Evolutionary conservation across 805 yeast species (phyloP).

Genomic region (Candida sithepensis): DNA sequence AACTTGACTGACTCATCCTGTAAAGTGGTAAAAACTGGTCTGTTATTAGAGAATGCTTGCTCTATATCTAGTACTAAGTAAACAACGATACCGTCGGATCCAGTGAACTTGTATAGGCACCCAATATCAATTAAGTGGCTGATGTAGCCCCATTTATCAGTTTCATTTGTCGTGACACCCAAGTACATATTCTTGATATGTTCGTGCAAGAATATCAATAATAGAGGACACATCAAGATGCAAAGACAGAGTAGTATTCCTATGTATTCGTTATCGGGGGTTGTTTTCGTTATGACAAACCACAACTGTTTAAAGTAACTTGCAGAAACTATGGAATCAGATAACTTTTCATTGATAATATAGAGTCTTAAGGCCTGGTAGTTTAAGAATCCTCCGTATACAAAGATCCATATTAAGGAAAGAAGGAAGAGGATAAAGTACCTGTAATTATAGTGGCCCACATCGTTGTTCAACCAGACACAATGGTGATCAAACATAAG

Average conservation of each 20-base stretch:
- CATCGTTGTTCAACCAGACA: constrained; percentile 50
- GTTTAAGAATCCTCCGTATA: constrained; percentile 40
- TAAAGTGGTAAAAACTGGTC: constrained; percentile 4
- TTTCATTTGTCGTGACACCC: constrained; percentile 57
- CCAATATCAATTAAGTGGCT: constrained; percentile 33
- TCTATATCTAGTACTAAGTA: constrained; percentile 1
- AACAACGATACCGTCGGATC: not conserved
- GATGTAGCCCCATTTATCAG: constrained; percentile 51
- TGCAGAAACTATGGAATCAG: constrained; percentile 18
- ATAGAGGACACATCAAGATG: constrained; percentile 34
- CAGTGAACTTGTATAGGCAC: constrained; percentile 26
- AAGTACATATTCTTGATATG: constrained; percentile 46
- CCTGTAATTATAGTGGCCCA: constrained; percentile 49
- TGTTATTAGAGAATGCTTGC: not conserved
- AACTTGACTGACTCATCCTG: constrained; percentile 6
- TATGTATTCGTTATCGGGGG: constrained; percentile 34
- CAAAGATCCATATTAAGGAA: constrained; percentile 31
- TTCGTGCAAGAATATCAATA: constrained; percentile 35
- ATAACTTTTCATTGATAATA: constrained; percentile 3
- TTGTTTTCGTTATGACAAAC: constrained; percentile 28
- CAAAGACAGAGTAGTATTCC: constrained; percentile 42
- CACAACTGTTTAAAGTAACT: constrained; percentile 15
- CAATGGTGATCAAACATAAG: constrained; percentile 64
- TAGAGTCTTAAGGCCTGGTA: constrained; percentile 22
- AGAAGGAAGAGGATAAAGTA: constrained; percentile 44